Conservation (phyloP, 1,284 basidiomycete genomes). For the Fistulinella cinereoalba region DNA sequence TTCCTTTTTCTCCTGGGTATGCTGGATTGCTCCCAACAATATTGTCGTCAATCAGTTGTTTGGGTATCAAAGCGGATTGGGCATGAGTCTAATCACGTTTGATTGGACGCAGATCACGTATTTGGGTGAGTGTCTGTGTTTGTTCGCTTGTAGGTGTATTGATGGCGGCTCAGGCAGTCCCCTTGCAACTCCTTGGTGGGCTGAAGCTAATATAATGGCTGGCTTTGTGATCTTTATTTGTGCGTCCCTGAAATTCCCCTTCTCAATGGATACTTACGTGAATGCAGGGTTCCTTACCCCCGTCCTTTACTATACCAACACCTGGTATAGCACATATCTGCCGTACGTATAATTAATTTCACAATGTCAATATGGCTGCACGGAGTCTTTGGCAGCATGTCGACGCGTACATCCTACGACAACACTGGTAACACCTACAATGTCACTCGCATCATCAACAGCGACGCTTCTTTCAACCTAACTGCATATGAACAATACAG, state of each 20-base stretch:
- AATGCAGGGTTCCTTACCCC: conserved; percentile 59
- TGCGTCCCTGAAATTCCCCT: conserved; percentile 3
- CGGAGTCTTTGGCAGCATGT: conserved; percentile 37
- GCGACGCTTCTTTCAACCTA: conserved; percentile 56
- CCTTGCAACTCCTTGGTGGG: conserved; percentile 70
- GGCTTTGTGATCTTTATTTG: conserved; percentile 80
- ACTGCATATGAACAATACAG: conserved; percentile 76
- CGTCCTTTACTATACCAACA: conserved; percentile 60
- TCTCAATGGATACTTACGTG: neutral
- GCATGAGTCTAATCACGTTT: conserved; percentile 67
- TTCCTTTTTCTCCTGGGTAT: conserved; percentile 67
- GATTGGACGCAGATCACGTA: conserved; percentile 63
- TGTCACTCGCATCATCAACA: conserved; percentile 59
- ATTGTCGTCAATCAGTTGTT: conserved; percentile 71
- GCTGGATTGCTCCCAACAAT: conserved; percentile 78
- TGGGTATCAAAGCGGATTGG: conserved; percentile 72
- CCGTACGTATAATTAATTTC: conserved; percentile 30
- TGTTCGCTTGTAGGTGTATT: neutral
- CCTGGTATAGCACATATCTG: conserved; percentile 60
- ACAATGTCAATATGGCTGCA: neutral
- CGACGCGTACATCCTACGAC: conserved; percentile 54
- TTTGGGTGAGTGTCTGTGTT: conserved; percentile 33
- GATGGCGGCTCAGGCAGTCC: conserved; percentile 41
- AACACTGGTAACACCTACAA: conserved; percentile 70
- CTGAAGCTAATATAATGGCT: conserved; percentile 74